Evolutionary conservation across 345 rosid genomes (phyloP), one percentile per base, ranked within the genome.

Genomic region (Mallotus nudiflorus): DNA sequence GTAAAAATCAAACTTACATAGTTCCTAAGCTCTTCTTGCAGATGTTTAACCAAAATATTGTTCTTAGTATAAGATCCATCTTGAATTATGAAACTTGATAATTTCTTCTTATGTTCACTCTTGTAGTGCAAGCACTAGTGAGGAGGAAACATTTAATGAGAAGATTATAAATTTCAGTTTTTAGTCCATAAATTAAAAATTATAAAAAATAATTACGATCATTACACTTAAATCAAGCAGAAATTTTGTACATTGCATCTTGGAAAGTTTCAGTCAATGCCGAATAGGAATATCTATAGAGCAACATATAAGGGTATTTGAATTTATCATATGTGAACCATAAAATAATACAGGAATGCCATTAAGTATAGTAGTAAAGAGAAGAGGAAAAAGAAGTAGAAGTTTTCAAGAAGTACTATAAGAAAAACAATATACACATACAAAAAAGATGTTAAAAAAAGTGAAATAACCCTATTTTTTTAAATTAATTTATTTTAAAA

Each of bases 11-110:
- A 58, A 86, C 99, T 86, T 85, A 90, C 97, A 78, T 72, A 86
- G 77, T 82, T 86, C 69, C 93, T 86, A 69, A 92, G 93, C 80
- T 92, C 99, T 79, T 92, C 97, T 80, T 90, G 97, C 51, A 95
- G 79, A 85, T 88, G 85, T 69, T 90, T 92, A 73, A 92, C 85
- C 90, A 95, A 81, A 67, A 81, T 68, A 77, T 73, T 77, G 70
- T 75, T 83, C 67, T 87, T 95, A 10, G 84, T 74, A 45, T 89
- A 79, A 75, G 87, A 67, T 75, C 75, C 78, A 70, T 85, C 87
- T 73, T 85, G 93, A 69, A 79, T 79, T 58, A 81, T 75, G 60
- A 82, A 73, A 64, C 82, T 82, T 42, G 89, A 82, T 58, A 92
- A 77, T 71, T 77, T 85, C 82, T 82, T 86, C 65, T 87, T 91